phyloP scores from a whole-genome alignment of 2,329 filamentous ascomycete species.

The Cladosporium halotolerans region DNA sequence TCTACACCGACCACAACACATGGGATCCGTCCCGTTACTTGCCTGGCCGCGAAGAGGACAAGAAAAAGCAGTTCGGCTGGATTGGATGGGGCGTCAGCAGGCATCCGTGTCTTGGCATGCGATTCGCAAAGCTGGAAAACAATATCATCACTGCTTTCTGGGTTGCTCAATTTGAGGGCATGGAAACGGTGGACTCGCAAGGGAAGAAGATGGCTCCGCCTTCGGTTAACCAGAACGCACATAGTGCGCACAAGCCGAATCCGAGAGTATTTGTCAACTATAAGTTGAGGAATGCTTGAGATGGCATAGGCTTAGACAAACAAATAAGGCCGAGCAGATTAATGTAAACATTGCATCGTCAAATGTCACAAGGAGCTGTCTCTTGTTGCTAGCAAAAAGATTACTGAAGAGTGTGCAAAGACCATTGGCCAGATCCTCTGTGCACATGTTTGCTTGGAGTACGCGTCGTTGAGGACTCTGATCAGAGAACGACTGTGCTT shows the following conservation, averaged over 20 bases:
- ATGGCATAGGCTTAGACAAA: neutral
- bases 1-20: slow-evolving; percentile 44
- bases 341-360: too few species aligned
- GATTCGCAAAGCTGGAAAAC: slow-evolving; percentile 50
- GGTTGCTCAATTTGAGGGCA: slow-evolving; percentile 46
- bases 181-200: slow-evolving; percentile 36
- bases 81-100: slow-evolving; percentile 34
- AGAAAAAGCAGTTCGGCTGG: slow-evolving; percentile 32
- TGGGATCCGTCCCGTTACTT: slow-evolving; percentile 49
- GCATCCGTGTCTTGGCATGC: slow-evolving; percentile 39
- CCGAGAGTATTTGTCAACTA: slow-evolving; percentile 34
- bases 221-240: slow-evolving; percentile 31
- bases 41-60: slow-evolving; percentile 44
- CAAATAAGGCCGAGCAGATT: too few species aligned
- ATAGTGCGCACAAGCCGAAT: slow-evolving; percentile 38
- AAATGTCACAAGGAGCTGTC: too few species aligned
- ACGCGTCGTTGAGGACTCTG: too few species aligned
- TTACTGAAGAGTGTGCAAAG: too few species aligned
- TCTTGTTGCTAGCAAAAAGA: too few species aligned
- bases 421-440: too few species aligned
- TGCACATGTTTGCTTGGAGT: too few species aligned
- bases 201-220: slow-evolving; percentile 33
- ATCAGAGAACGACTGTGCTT: too few species aligned
- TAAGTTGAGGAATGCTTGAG: slow-evolving; percentile 25
- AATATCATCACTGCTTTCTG: slow-evolving; percentile 47